Evolutionary conservation across 768 basidiomycete species (phyloP).

Genomic region (Cantharellus anzutake): DNA sequence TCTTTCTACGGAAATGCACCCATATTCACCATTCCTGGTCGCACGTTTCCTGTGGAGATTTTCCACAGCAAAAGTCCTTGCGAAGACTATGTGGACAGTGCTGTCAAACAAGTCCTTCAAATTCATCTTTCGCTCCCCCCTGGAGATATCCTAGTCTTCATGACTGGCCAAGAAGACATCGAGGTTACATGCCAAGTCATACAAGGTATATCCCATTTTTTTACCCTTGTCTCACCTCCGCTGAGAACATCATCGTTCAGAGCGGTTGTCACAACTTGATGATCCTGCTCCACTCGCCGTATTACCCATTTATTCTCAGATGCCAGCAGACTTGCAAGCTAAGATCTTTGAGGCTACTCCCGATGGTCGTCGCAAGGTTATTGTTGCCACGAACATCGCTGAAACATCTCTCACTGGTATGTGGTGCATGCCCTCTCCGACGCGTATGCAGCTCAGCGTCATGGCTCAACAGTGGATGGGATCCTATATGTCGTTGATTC

Average conservation of each 20-base stretch:
- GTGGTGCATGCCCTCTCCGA: conserved; percentile 2
- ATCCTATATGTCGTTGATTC: conserved; percentile 94
- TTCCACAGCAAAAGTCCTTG: conserved; percentile 95
- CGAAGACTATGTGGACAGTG: conserved; percentile 95
- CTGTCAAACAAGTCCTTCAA: conserved; percentile 94
- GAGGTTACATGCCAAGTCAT: conserved; percentile 92
- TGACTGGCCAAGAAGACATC: conserved; percentile 99
- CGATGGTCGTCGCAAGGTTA: conserved; percentile 90
- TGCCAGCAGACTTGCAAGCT: conserved; percentile 97
- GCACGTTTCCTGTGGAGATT: conserved; percentile 95
- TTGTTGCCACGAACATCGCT: conserved; percentile 97
- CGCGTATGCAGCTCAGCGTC: no score
- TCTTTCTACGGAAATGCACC: conserved; percentile 90
- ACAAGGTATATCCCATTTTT: conserved; percentile 36
- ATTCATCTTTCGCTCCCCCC: conserved; percentile 86
- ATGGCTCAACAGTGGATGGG: conserved; percentile 54
- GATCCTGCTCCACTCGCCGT: conserved; percentile 75
- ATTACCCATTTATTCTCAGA: conserved; percentile 97
- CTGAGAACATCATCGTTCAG: conserved; percentile 22
- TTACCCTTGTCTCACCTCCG: background rate
- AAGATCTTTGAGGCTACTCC: conserved; percentile 91
- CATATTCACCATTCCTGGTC: conserved; percentile 79
- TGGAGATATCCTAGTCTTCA: conserved; percentile 94
- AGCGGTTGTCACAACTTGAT: conserved; percentile 81
- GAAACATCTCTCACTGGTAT: conserved; percentile 89